These are phyloP conservation scores for Didymella sp. DNA, from an alignment of 2,329 filamentous ascomycete species.

Conservation along the genomic window DNA sequence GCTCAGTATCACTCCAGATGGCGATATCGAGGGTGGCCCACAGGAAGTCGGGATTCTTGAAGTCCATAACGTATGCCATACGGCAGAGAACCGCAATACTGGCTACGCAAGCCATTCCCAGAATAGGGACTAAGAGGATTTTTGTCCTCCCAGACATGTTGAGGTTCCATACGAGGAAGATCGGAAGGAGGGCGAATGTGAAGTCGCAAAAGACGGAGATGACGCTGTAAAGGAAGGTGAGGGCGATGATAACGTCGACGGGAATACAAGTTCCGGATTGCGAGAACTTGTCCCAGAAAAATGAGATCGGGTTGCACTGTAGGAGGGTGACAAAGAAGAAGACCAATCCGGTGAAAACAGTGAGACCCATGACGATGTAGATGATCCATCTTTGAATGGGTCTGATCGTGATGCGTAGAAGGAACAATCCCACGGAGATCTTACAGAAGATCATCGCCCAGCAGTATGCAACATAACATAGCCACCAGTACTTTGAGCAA, in stretches of 20 bases:
- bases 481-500: constrained; percentile 42
- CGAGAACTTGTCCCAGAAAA: constrained; percentile 57
- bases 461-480: constrained; percentile 46
- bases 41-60: constrained; percentile 45
- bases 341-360: constrained; percentile 47
- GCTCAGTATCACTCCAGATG: constrained; percentile 49
- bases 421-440: constrained; percentile 45
- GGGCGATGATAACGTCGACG: constrained; percentile 50
- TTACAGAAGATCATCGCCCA: constrained; percentile 44
- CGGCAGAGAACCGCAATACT: constrained; percentile 47
- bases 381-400: constrained; percentile 47
- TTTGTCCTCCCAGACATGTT: constrained; percentile 59
- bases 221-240: constrained; percentile 57
- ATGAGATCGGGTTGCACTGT: constrained; percentile 59
- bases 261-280: constrained; percentile 53
- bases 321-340: constrained; percentile 59
- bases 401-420: constrained; percentile 44
- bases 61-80: constrained; percentile 47
- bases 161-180: constrained; percentile 60
- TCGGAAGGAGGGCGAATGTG: constrained; percentile 58
- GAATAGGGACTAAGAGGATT: constrained; percentile 54
- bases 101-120: constrained; percentile 60
- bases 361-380: constrained; percentile 45
- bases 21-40: constrained; percentile 48
- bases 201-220: constrained; percentile 58